phyloP scores from a whole-genome alignment of 1,139 yeast genomes.

The Scheffersomyces illinoinensis region DNA sequence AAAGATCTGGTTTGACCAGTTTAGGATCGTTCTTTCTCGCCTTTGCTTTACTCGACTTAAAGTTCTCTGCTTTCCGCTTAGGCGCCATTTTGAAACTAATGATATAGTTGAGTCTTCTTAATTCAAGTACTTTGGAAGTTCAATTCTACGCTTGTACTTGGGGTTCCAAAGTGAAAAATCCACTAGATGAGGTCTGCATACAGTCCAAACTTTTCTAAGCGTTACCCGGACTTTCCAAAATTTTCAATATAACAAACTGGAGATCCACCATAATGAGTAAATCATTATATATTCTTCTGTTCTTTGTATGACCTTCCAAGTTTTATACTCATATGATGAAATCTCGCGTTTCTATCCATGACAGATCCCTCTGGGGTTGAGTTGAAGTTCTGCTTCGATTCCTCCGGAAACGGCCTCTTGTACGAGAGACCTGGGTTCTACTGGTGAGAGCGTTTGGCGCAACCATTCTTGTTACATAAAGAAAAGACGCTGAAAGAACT shows the following conservation, averaged over 20 bases:
- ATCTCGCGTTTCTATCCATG: constrained; percentile 51
- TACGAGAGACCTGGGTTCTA: constrained; percentile 46
- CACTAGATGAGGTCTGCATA: constrained; percentile 4
- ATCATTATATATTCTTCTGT: background rate
- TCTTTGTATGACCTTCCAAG: constrained; percentile 54
- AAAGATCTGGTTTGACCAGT: constrained; percentile 3
- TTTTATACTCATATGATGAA: constrained; percentile 62
- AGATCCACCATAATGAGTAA: background rate
- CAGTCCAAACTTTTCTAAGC: constrained; percentile 13
- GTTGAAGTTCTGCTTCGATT: constrained; percentile 29
- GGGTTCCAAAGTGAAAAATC: constrained; percentile 1
- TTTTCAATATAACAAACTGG: background rate
- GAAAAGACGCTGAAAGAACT: constrained; percentile 49
- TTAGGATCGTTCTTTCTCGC: constrained; percentile 3
- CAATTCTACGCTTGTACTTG: background rate
- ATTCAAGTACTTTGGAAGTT: too few relatives aligned
- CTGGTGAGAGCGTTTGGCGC: constrained; percentile 67
- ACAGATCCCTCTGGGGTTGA: constrained; percentile 53
- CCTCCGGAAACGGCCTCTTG: constrained; percentile 37
- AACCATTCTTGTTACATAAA: constrained; percentile 56
- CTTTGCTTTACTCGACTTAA: background rate
- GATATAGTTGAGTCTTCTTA: background rate
- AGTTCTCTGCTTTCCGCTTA: constrained; percentile 15
- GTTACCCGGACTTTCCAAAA: background rate
- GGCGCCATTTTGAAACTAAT: constrained; percentile 12